These are phyloP conservation scores for Cyberlindnera japonica DNA, from an alignment of 805 yeast species.

Conservation along the genomic window DNA sequence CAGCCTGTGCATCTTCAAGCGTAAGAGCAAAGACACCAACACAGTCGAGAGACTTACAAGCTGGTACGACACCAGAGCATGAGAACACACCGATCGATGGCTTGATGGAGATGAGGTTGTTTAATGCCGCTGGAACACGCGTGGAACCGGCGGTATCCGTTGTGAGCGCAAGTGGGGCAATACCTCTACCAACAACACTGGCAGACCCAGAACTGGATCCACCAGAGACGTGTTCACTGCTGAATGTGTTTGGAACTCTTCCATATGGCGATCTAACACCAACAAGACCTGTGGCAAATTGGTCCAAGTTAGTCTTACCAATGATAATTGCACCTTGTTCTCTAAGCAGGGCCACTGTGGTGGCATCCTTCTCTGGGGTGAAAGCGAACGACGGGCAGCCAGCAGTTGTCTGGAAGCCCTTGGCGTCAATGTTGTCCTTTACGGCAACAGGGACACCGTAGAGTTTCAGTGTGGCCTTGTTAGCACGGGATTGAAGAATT, in stretches of 20 bases:
- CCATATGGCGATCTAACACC: constrained; percentile 97
- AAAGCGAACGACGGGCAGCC: constrained; percentile 88
- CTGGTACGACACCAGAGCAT: constrained; percentile 92
- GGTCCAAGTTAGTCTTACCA: constrained; percentile 95
- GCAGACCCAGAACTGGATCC: constrained; percentile 98
- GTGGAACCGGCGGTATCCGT: constrained; percentile 99
- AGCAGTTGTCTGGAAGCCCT: constrained; percentile 82
- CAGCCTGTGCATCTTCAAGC: constrained; percentile 77
- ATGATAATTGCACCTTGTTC: constrained; percentile 89
- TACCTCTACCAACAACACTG: constrained; percentile 82
- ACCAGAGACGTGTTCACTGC: constrained; percentile 78
- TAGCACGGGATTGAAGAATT: constrained; percentile 57
- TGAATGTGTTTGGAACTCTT: constrained; percentile 74
- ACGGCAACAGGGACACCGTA: constrained; percentile 96
- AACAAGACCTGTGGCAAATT: constrained; percentile 95
- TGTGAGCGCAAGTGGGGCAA: constrained; percentile 85
- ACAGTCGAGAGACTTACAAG: constrained; percentile 92
- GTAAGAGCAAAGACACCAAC: constrained; percentile 81
- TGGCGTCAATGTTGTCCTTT: constrained; percentile 91
- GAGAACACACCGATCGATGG: constrained; percentile 90
- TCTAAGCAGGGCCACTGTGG: constrained; percentile 68
- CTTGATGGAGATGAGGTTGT: constrained; percentile 87
- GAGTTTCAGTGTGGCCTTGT: constrained; percentile 56
- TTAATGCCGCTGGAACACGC: constrained; percentile 93
- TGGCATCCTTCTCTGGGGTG: constrained; percentile 67